Base-by-base conservation (phyloP, 2,329 filamentous ascomycete genomes). In the Tympanopsis confertula region DNA sequence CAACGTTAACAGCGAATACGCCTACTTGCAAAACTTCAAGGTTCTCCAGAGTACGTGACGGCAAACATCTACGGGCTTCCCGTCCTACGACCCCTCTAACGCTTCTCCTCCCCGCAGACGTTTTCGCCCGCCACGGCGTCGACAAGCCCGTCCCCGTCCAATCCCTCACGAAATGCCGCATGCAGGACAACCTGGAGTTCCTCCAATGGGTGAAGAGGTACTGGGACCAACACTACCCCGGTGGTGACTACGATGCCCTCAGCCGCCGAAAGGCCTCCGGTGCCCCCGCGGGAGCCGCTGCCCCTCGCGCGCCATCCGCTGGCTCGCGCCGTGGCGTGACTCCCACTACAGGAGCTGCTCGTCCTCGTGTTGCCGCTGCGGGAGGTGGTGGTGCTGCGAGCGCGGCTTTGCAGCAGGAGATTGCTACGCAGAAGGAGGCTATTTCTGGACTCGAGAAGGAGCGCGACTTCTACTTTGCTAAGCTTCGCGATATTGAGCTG, bases 101-200 rank as follows among this genome's bases (percentile, higher is more conserved):
- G n/a, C n/a, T n/a, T n/a, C n/a, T n/a, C n/a, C n/a, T n/a, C n/a
- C n/a, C 35, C 37, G 4, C 51, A 87, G 89, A 87, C 59, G 71
- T 74, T 46, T 96, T 96, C 56, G 71, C 78, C 44, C 84, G 83
- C 61, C 88, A 96, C 64, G 69, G 78, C 46, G 74, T 98, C 66
- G 88, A 96, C 52, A 87, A 87, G 58, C 82, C 83, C 19, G 80
- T 98, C 50, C 86, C 86, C 42, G 86, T 96, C 57, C 78, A 94
- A 60, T 69, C 74, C 41, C 78, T 98, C 42, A 77, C 91, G 52
- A 98, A 96, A 63, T 98, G 91, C 72, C 95, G 94, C 71, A 98
- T 98, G 89, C 91, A 98, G 72, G 91, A 98, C 63, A 98, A 98
- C 68, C 83, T 98, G 51, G 91, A 96, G 57, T 98, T 98, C 60